Evolutionary conservation across 108 stramenopile species (phyloP).

Genomic region (Cyclotella sp.): DNA sequence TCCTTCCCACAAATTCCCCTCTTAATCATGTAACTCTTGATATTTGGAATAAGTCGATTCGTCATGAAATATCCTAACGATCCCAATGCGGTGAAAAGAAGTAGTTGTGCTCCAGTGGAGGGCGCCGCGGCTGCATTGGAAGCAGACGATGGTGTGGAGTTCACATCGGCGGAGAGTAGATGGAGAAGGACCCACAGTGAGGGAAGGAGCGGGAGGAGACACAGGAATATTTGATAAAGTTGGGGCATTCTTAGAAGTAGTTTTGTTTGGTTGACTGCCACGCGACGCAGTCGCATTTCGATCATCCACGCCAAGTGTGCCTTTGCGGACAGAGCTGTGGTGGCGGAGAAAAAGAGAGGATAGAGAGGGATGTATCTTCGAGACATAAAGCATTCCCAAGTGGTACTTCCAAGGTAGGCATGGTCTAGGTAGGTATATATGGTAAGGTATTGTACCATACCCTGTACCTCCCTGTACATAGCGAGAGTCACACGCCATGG

Average conservation of each 20-base stretch:
- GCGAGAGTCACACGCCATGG: too few relatives aligned
- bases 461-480: too few relatives aligned
- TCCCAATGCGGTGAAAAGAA: conserved; percentile 41
- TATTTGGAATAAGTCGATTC: conserved; percentile 48
- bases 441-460: too few relatives aligned
- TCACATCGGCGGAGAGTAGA: neutral
- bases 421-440: too few relatives aligned
- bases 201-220: neutral
- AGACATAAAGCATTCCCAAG: too few relatives aligned
- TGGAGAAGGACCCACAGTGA: neutral
- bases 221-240: neutral
- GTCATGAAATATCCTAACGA: conserved; percentile 36
- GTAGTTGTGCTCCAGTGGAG: conserved; percentile 41
- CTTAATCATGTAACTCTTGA: conserved; percentile 68
- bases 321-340: too few relatives aligned
- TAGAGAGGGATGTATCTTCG: too few relatives aligned
- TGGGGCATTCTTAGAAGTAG: neutral
- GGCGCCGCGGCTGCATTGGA: neutral
- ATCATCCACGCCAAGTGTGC: too few relatives aligned
- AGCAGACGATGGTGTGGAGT: neutral
- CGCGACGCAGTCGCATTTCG: too few relatives aligned
- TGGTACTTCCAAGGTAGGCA: too few relatives aligned
- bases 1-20: conserved; percentile 87
- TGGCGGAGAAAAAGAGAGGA: too few relatives aligned
- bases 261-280: too few relatives aligned